Conservation (phyloP, 2,329 filamentous ascomycete species). For the Stemphylium vesicarium region DNA sequence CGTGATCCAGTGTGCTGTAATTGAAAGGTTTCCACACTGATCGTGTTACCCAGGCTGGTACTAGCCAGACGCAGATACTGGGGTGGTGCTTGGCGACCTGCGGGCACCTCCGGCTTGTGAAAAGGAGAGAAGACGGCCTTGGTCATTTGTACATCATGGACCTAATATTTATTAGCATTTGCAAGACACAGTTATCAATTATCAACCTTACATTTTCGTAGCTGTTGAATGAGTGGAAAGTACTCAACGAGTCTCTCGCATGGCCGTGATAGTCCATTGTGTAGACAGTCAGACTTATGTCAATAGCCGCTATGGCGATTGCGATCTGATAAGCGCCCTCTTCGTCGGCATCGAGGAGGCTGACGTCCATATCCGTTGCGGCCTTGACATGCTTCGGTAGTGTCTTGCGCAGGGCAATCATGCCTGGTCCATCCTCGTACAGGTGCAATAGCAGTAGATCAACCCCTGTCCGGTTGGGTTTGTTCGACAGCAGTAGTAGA, state of each 20-base stretch:
- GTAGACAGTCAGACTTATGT: conserved; percentile 78
- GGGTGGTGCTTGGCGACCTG: conserved; percentile 46
- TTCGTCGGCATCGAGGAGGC: conserved; percentile 65
- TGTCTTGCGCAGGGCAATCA: conserved; percentile 59
- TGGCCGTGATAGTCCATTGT: conserved; percentile 73
- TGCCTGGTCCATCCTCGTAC: conserved; percentile 61
- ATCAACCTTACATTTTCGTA: conserved; percentile 57
- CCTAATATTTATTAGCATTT: conserved; percentile 23
- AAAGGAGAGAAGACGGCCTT: conserved; percentile 57
- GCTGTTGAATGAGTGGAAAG: conserved; percentile 58
- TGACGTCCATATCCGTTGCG: conserved; percentile 78
- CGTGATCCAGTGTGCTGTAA: conserved; percentile 63
- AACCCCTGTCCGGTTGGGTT: conserved; percentile 60
- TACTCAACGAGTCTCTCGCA: conserved; percentile 53
- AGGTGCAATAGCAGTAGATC: conserved; percentile 65
- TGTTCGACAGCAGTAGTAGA: conserved; percentile 63
- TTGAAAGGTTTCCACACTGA: conserved; percentile 80
- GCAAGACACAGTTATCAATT: background rate
- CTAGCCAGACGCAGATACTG: conserved; percentile 79
- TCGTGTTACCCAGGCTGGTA: conserved; percentile 78
- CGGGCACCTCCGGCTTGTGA: conserved; percentile 43
- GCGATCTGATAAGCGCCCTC: conserved; percentile 76
- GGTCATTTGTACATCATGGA: conserved; percentile 64
- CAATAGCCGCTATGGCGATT: conserved; percentile 79
- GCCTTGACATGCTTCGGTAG: conserved; percentile 74